Evolutionary conservation across 495 filamentous ascomycete genomes (phyloP).

Genomic region (Penicillium turbatum): DNA sequence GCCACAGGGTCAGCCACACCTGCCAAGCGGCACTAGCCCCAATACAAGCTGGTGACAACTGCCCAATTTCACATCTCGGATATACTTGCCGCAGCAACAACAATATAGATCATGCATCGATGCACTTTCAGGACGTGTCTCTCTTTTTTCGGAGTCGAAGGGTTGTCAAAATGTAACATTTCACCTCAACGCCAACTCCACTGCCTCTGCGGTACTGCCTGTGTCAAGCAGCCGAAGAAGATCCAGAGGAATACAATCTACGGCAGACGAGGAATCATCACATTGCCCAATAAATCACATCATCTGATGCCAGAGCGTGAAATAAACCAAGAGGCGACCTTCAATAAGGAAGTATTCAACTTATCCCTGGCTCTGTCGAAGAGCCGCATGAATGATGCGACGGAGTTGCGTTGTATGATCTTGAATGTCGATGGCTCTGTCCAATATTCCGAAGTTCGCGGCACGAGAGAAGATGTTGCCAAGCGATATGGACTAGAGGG

Average conservation of each 20-base stretch:
- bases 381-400: constrained; percentile 22
- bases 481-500: constrained; percentile 20
- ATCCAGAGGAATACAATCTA: not conserved
- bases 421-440: constrained; percentile 9
- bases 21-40: not conserved
- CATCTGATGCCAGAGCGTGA: constrained; percentile 1
- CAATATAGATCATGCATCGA: not conserved
- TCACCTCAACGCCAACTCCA: not conserved
- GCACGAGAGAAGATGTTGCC: constrained; percentile 23
- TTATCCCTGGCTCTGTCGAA: constrained; percentile 17
- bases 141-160: not conserved
- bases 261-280: not conserved
- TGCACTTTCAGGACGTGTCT: not conserved
- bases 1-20: not conserved
- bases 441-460: not conserved
- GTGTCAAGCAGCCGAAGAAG: not conserved
- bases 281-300: not conserved
- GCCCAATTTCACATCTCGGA: not conserved
- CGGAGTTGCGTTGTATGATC: constrained; percentile 15
- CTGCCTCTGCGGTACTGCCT: not conserved
- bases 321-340: constrained; percentile 1
- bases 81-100: not conserved
- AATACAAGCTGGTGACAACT: not conserved
- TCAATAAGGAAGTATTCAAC: constrained; percentile 19
- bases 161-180: not conserved